These are phyloP conservation scores for Citrullus amarus DNA, from an alignment of 306 rosid genomes.

Conservation along the genomic window DNA sequence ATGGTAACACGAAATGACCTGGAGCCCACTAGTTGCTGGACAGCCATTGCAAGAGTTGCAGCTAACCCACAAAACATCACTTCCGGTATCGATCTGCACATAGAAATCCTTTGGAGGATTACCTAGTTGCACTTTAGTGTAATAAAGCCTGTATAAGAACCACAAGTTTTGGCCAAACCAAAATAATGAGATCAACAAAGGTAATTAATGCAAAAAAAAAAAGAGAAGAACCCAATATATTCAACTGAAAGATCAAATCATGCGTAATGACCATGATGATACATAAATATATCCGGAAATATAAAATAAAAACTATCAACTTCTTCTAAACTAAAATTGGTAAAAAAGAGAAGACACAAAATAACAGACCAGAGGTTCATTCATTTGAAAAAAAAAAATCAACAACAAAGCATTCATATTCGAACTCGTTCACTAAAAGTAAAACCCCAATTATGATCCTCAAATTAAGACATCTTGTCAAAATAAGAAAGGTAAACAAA, in stretches of 20 bases:
- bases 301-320: neutral
- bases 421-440: neutral
- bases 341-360: neutral
- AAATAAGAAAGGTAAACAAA: neutral
- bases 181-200: neutral
- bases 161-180: constrained; percentile 4
- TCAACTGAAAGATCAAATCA: neutral
- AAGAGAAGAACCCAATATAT: neutral
- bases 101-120: constrained; percentile 76
- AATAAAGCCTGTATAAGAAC: constrained; percentile 56
- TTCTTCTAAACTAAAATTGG: neutral
- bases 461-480: neutral
- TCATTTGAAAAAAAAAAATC: neutral
- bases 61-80: constrained; percentile 93
- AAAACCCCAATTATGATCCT: neutral
- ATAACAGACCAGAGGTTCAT: neutral
- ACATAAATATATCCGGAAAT: neutral
- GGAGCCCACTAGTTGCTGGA: constrained; percentile 77
- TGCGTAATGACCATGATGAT: neutral
- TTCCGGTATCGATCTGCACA: constrained; percentile 97
- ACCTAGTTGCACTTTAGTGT: constrained; percentile 69
- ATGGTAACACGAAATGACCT: constrained; percentile 19
- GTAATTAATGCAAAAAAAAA: neutral
- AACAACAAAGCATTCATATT: neutral
- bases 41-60: constrained; percentile 87